Conservation (phyloP, 2,329 filamentous ascomycete species). For the Fusarium sp. region DNA sequence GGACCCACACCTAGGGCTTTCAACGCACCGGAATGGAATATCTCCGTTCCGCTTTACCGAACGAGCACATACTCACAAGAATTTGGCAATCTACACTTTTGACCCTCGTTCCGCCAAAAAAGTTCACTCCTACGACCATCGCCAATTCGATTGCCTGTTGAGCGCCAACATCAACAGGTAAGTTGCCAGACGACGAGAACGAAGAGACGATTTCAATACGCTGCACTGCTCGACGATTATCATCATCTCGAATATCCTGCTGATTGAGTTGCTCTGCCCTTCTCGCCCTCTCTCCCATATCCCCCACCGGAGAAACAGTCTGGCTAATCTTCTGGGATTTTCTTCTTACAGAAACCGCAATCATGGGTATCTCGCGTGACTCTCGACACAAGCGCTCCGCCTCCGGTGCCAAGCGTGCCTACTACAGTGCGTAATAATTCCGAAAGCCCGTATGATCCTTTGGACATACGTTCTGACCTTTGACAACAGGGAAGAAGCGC, state of each 20-base stretch:
- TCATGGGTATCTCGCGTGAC: slow-evolving; percentile 99
- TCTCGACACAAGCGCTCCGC: slow-evolving; percentile 99
- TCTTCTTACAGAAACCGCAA: slow-evolving; percentile 72
- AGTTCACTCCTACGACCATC: slow-evolving; percentile 54
- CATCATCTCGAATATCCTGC: slow-evolving; percentile 39
- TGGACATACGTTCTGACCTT: slow-evolving; percentile 78
- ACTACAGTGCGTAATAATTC: slow-evolving; percentile 78
- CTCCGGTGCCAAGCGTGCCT: slow-evolving; percentile 96
- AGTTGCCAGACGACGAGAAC: slow-evolving; percentile 48
- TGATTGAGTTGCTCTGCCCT: slow-evolving; percentile 37
- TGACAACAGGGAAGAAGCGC: slow-evolving; percentile 86
- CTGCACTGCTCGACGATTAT: slow-evolving; percentile 40
- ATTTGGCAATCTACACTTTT: slow-evolving; percentile 51
- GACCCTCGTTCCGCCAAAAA: slow-evolving; percentile 48
- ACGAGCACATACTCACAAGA: slow-evolving; percentile 53
- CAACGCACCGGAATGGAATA: slow-evolving; percentile 35
- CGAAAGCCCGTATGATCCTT: slow-evolving; percentile 74
- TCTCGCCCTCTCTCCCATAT: slow-evolving; percentile 10
- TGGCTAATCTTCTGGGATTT: slow-evolving; percentile 39
- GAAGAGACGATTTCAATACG: slow-evolving; percentile 36
- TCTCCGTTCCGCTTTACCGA: slow-evolving; percentile 44
- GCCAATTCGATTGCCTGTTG: slow-evolving; percentile 62
- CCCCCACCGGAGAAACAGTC: slow-evolving; percentile 6
- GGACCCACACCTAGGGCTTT: slow-evolving; percentile 25
- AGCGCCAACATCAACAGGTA: slow-evolving; percentile 61